Evolutionary conservation across 179 eudicot genomes (phyloP), one percentile per base, ranked within the genome.

Genomic region (Camellia oleifera): DNA sequence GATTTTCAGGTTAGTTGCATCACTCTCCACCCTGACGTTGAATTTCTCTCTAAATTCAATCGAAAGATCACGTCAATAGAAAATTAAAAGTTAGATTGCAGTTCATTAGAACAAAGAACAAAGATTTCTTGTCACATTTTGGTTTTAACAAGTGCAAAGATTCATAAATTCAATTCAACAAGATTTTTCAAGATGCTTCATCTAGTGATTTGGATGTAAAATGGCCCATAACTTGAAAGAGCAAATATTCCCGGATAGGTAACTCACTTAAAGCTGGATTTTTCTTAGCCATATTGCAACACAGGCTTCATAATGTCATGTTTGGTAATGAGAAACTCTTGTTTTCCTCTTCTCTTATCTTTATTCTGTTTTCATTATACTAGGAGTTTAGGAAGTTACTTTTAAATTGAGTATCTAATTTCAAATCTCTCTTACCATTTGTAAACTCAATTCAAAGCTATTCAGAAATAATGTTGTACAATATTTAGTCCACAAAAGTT

Each of bases 21-120:
- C 79, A 66, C 68, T 78, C 72, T 83, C 82, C 17, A 23, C 61
- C 11, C 57, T 32, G 52, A 72, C 10, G 26, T 46, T 73, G 72
- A 85, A 83, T 77, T 66, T 76, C 6, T 84, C 82, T 45, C 80
- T 57, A 20, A 46, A 60, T 40, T 32, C 48, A 65, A 75, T 69
- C 10, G 84, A 62, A n/a, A 75, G 12, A 42, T 74, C 66, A 42
- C 58, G 12, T 74, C 26, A 57, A 17, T 3, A 53, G 20, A 74
- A 74, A 13, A 58, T 12, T 45, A 56, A 18, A 62, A 44, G 15
- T 15, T 17, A n/a, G n/a, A 61, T 10, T 75, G 9, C 12, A 44
- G 13, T 62, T 65, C 57, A 62, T 9, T 6, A 18, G 69, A 44
- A 76, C n/a, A 74, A 14, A 18, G 69, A 44, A 76, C n/a, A 74